These are phyloP conservation scores for Thraustotheca clavata DNA, from an alignment of 352 stramenopile genomes.

Conservation along the genomic window DNA sequence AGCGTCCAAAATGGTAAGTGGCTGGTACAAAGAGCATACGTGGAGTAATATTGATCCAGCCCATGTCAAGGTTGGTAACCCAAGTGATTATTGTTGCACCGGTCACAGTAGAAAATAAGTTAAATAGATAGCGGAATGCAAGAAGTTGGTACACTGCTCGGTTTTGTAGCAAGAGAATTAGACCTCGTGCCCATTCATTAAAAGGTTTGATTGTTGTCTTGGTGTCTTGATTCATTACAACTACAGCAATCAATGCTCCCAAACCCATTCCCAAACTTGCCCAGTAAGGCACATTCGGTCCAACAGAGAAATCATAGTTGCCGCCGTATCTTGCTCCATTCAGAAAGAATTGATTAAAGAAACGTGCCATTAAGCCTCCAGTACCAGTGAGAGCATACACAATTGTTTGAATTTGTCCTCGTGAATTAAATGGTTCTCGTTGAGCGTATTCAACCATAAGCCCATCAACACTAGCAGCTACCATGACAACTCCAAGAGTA, in stretches of 20 bases:
- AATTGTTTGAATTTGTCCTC: slow-evolving; percentile 43
- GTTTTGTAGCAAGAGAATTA: slow-evolving; percentile 44
- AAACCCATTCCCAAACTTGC: slow-evolving; percentile 24
- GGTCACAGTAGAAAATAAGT: slow-evolving; percentile 18
- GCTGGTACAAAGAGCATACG: slow-evolving; percentile 36
- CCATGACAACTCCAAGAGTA: slow-evolving; percentile 49
- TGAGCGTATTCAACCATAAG: slow-evolving; percentile 69
- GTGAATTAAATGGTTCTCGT: slow-evolving; percentile 39
- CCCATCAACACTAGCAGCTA: slow-evolving; percentile 45
- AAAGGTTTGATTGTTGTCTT: slow-evolving; percentile 18
- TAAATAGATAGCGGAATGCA: slow-evolving; percentile 16
- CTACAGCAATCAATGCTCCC: slow-evolving; percentile 19
- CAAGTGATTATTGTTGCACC: slow-evolving; percentile 30
- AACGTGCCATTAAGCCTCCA: slow-evolving; percentile 36
- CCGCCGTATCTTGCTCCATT: slow-evolving; percentile 47
- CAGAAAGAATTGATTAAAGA: slow-evolving; percentile 39
- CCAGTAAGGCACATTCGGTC: slow-evolving; percentile 22
- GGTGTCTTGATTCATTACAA: slow-evolving; percentile 25
- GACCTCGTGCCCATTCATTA: slow-evolving; percentile 32
- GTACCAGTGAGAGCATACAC: slow-evolving; percentile 42
- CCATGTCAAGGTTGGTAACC: slow-evolving; percentile 38
- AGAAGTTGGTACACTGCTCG: slow-evolving; percentile 10
- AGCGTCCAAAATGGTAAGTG: slow-evolving; percentile 6
- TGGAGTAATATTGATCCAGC: slow-evolving; percentile 28
- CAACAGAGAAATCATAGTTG: slow-evolving; percentile 44